Conservation (phyloP, 352 stramenopile species). For the Phytophthora hybrid region DNA sequence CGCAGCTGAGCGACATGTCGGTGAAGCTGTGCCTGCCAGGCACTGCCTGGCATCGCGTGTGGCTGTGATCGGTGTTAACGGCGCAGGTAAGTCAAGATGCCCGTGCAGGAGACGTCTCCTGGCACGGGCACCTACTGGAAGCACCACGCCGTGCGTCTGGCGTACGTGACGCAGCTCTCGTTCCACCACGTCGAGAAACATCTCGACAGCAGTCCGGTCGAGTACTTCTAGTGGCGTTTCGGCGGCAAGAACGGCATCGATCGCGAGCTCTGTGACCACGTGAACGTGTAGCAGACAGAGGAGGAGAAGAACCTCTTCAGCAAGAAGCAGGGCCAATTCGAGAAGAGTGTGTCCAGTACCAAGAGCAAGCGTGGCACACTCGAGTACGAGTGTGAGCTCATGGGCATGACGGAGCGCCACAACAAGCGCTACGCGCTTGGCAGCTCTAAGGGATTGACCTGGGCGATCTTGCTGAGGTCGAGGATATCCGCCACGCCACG, state of each 20-base stretch:
- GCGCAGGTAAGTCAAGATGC: slow-evolving; percentile 98
- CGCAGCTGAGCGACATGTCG: slow-evolving; percentile 93
- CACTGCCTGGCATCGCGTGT: slow-evolving; percentile 96
- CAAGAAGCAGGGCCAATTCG: slow-evolving; percentile 92
- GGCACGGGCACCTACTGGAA: slow-evolving; percentile 81
- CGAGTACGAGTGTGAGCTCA: slow-evolving; percentile 92
- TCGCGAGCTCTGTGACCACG: slow-evolving; percentile 86
- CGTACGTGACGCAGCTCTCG: too few relatives aligned
- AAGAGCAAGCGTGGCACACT: slow-evolving; percentile 75
- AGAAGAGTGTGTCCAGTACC: slow-evolving; percentile 93
- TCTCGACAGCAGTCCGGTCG: too few relatives aligned
- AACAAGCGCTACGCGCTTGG: slow-evolving; percentile 76
- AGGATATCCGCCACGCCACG: slow-evolving; percentile 74
- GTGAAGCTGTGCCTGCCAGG: too few relatives aligned
- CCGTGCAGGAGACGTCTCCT: slow-evolving; percentile 81
- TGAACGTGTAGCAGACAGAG: slow-evolving; percentile 93
- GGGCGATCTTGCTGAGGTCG: slow-evolving; percentile 65
- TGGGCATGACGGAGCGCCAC: slow-evolving; percentile 72
- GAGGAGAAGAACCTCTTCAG: slow-evolving; percentile 93
- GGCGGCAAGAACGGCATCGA: slow-evolving; percentile 96
- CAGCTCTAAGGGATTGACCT: slow-evolving; percentile 74
- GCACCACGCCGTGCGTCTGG: too few relatives aligned
- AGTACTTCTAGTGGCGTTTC: slow-evolving; percentile 98
- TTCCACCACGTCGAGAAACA: too few relatives aligned
- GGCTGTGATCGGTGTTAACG: slow-evolving; percentile 97